Evolutionary conservation across 23 red algal species (phyloP).

Genomic region (Gracilaria caudata): DNA sequence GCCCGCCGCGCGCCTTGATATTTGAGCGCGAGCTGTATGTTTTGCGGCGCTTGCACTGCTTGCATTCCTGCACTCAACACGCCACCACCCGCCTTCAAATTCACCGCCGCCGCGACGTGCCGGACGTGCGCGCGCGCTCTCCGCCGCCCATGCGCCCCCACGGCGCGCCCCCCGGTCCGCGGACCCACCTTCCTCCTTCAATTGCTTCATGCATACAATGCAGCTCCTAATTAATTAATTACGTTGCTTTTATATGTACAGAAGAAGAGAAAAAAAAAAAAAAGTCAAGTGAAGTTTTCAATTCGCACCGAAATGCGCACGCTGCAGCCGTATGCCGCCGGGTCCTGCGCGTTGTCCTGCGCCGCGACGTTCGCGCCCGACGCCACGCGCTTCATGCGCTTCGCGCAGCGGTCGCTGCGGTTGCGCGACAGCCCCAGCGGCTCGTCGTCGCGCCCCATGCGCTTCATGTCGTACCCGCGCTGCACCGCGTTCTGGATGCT

Average conservation of each 20-base stretch:
- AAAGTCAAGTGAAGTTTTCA: slow-evolving; percentile 56
- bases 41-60: too few relatives aligned
- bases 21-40: not conserved
- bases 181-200: too few relatives aligned
- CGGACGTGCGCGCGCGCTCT: too few relatives aligned
- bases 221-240: too few relatives aligned
- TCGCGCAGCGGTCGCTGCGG: slow-evolving; percentile 11
- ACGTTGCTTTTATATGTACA: too few relatives aligned
- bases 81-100: too few relatives aligned
- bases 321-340: slow-evolving; percentile 49
- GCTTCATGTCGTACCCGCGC: slow-evolving; percentile 49
- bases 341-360: slow-evolving; percentile 6
- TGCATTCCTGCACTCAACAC: too few relatives aligned
- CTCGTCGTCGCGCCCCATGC: slow-evolving; percentile 18
- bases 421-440: not conserved
- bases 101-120: too few relatives aligned
- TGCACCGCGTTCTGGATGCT: slow-evolving; percentile 60
- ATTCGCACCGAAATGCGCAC: slow-evolving; percentile 67
- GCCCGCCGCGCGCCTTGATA: not conserved
- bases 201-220: too few relatives aligned
- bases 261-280: not conserved
- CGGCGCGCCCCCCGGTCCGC: too few relatives aligned
- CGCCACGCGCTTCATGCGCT: not conserved
- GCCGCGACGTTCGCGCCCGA: not conserved
- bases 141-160: too few relatives aligned